phyloP scores from a whole-genome alignment of 2,329 filamentous ascomycete species.

The Calycina herbarum region DNA sequence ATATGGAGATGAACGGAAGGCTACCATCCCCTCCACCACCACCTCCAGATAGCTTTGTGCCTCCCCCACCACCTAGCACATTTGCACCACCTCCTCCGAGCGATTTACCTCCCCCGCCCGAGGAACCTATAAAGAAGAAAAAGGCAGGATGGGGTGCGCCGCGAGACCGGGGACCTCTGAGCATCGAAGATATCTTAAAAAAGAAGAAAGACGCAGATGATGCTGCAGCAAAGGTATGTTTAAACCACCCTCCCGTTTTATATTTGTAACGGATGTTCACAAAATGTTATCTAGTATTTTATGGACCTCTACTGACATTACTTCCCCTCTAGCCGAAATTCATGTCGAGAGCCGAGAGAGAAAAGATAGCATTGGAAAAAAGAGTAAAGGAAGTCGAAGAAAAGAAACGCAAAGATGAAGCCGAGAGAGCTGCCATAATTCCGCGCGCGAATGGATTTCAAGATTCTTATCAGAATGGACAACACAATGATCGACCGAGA shows the following conservation, averaged over 20 bases:
- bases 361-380: slow-evolving; percentile 77
- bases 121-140: slow-evolving; percentile 45
- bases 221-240: slow-evolving; percentile 69
- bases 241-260: slow-evolving; percentile 4
- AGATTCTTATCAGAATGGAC: slow-evolving; percentile 15
- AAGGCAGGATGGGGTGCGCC: slow-evolving; percentile 52
- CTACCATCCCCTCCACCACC: slow-evolving; percentile 36
- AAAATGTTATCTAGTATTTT: slow-evolving; percentile 32
- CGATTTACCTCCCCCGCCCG: slow-evolving; percentile 43
- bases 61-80: slow-evolving; percentile 34
- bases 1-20: slow-evolving; percentile 26
- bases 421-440: slow-evolving; percentile 30
- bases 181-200: slow-evolving; percentile 80
- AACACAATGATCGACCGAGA: slow-evolving; percentile 28
- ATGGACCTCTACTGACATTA: slow-evolving; percentile 28
- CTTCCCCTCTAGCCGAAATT: slow-evolving; percentile 67
- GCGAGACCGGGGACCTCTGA: slow-evolving; percentile 55
- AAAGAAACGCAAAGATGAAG: slow-evolving; percentile 49
- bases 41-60: slow-evolving; percentile 32
- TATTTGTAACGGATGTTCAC: slow-evolving; percentile 34
- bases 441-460: slow-evolving; percentile 28
- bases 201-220: slow-evolving; percentile 86
- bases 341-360: slow-evolving; percentile 78
- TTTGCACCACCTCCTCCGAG: slow-evolving; percentile 34
- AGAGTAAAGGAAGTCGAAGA: slow-evolving; percentile 70